These are phyloP conservation scores for Magnusiomyces paraingens DNA, from an alignment of 1,139 yeast genomes.

Conservation along the genomic window DNA sequence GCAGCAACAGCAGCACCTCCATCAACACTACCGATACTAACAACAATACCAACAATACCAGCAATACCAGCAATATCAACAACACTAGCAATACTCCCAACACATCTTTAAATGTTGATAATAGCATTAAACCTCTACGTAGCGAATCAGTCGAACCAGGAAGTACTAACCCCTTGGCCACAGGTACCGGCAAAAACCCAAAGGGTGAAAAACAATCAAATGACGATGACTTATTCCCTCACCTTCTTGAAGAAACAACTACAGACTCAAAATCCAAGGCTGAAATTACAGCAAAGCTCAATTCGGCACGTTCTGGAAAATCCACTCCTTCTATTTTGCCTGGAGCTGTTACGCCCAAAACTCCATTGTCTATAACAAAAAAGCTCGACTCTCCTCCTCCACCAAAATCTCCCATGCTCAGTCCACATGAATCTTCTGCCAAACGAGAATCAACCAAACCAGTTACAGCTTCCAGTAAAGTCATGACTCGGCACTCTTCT, in stretches of 20 bases:
- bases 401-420: background rate
- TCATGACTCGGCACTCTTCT: background rate
- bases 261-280: background rate
- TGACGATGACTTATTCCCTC: slow-evolving; percentile 17
- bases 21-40: background rate
- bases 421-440: slow-evolving; percentile 2
- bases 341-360: background rate
- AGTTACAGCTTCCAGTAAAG: background rate
- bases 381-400: background rate
- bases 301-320: background rate
- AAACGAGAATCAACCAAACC: background rate
- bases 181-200: too few relatives aligned
- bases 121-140: too few relatives aligned
- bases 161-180: too few relatives aligned
- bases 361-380: background rate
- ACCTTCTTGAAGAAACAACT: slow-evolving; percentile 12
- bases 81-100: too few relatives aligned
- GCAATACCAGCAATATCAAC: background rate
- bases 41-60: background rate
- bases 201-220: background rate
- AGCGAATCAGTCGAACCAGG: too few relatives aligned
- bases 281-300: background rate
- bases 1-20: background rate
- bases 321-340: background rate
- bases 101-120: too few relatives aligned